Conservation (phyloP, 2,329 filamentous ascomycete genomes). For the Scytalidium sp. region DNA sequence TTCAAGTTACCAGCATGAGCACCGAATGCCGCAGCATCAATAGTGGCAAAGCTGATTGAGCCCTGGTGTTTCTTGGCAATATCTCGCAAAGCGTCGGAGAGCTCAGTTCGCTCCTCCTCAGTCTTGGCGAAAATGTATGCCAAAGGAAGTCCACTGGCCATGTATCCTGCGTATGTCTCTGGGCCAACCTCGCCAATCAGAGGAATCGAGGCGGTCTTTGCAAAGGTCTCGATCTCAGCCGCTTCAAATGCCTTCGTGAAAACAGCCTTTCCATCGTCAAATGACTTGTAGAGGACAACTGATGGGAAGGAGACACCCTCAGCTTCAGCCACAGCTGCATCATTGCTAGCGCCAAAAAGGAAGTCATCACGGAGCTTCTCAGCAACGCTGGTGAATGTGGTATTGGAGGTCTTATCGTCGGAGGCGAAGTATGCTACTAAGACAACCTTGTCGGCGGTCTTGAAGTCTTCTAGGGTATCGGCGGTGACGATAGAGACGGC, state of each 20-base stretch:
- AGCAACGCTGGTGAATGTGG: conserved; percentile 69
- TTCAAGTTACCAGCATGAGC: conserved; percentile 96
- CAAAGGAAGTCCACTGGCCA: conserved; percentile 85
- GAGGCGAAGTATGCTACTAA: conserved; percentile 82
- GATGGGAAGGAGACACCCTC: conserved; percentile 86
- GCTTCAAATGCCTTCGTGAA: conserved; percentile 80
- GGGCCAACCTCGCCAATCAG: conserved; percentile 94
- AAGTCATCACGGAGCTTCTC: conserved; percentile 84
- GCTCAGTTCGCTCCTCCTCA: conserved; percentile 78
- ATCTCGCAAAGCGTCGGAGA: conserved; percentile 75
- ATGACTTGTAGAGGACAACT: conserved; percentile 93
- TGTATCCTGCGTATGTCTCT: conserved; percentile 94
- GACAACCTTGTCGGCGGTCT: conserved; percentile 96
- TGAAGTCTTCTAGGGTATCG: conserved; percentile 90
- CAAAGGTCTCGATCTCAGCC: conserved; percentile 77
- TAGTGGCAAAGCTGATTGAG: conserved; percentile 95
- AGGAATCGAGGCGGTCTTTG: conserved; percentile 81
- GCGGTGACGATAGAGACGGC: conserved; percentile 81
- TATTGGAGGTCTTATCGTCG: conserved; percentile 79
- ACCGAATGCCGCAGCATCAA: conserved; percentile 91
- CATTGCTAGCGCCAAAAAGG: conserved; percentile 86
- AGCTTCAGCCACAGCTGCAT: conserved; percentile 79
- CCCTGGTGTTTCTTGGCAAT: conserved; percentile 91
- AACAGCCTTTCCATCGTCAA: conserved; percentile 91
- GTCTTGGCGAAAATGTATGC: conserved; percentile 98